Base-by-base conservation (phyloP, 441 rosid species). In the Flueggea neowawraea region DNA sequence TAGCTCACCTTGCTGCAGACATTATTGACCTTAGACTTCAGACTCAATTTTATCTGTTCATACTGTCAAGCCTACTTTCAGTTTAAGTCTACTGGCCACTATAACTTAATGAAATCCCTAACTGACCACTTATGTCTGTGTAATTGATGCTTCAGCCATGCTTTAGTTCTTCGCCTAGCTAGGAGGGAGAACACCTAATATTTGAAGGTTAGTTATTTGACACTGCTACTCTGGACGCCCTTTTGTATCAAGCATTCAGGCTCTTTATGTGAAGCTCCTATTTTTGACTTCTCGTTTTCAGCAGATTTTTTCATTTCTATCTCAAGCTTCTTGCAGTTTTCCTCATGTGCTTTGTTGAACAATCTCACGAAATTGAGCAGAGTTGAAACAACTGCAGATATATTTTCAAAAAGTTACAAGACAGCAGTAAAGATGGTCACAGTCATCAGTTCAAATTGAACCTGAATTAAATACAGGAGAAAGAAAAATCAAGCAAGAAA, bases 331-430 rank as follows among this genome's bases (percentile, higher is more conserved):
- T 87, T 91, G 75, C 70, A 72, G 72, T 94, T 94, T 72, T 94
- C 97, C 60, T 72, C 83, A 15, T 81, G 95, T 22, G 97, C 83
- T 64, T 83, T 85, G 63, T 84, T 84, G 74, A 94, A 91, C 79
- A 83, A 73, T 68, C 88, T 90, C 66, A 81, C 84, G 69, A 94
- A 94, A 79, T 78, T 83, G 65, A 85, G 69, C 53, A 94, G 81
- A 22, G 96, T 89, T 44, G 96, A 81, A 62, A 82, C 79, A 70
- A 89, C 94, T 90, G 85, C 80, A 84, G 33, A 58, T 11, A 55
- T 14, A 65, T 47, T 47, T 22, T 47, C n/a, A 47, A 4, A 47
- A 9, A 47, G n/a, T 47, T 11, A 10, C 9, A 47, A 47, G 50
- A 47, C 7, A 47, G 50, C 50, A 47, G 14, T 36, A 36, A 36